Base-by-base conservation (phyloP, 2,329 filamentous ascomycete genomes). In the Magnaporthiopsis rhizophila region DNA sequence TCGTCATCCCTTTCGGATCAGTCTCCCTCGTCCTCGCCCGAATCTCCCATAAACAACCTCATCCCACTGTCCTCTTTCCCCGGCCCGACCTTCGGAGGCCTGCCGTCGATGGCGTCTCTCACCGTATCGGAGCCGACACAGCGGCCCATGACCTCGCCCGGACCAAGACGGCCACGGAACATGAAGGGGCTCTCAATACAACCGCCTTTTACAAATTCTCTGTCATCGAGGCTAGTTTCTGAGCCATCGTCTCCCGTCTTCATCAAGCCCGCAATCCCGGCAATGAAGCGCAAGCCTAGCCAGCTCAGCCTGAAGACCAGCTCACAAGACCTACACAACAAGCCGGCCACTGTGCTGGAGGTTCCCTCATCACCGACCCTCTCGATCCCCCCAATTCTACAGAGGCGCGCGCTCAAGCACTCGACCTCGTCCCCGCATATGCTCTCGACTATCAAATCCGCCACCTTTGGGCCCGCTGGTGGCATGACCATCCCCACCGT, bases 1-100 rank as follows among this genome's bases (percentile, higher is more conserved):
- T 96, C 93, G 6, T 94, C 92, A 11, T 91, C 92, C 36, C 83
- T 95, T 61, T 93, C 93, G 36, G 94, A 98, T 71, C 89, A 91
- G 9, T 97, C 94, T 6, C 92, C 61, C 3, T 94, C 89, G 63
- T 92, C 93, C 28, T 97, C 94, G 1, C 94, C 94, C 11, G 93
- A 97, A 76, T 97, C 95, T 3, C 91, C 92, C 1, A 80, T 89
- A 64, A 89, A 62, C 30, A 60, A 90, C 65, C 81, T 92, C 64
- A 84, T 89, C 64, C 87, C 91, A 3, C 81, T 91, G 59, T 86
- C 85, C 61, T 86, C 87, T 18, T 92, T 90, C 70, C 82, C 87
- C 0, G 82, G 84, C 5, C 85, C 86, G 8, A 81, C 80, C 3
- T 87, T 88, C 68, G 80, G 79, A 65, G 74, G 75, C 61, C 71